A percentile compares a stretch with the other conserved stretches of the same genome.
Evolutionary conservation across 2,329 filamentous ascomycete genomes (phyloP).

Genomic region (Curvularia sp.): DNA sequence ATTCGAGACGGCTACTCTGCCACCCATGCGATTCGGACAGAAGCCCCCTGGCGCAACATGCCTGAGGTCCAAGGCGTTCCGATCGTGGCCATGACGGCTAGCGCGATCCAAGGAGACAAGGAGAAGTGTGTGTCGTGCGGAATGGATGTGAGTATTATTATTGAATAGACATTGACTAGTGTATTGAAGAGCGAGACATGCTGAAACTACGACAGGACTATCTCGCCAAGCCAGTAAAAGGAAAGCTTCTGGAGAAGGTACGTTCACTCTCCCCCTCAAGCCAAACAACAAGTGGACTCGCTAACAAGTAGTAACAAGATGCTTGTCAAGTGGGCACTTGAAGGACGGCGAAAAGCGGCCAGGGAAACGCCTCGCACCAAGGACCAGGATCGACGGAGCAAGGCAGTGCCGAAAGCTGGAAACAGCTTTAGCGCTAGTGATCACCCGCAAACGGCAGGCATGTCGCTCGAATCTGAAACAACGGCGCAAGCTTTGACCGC

Average conservation of each 20-base stretch:
- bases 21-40: constrained; percentile 74
- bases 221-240: constrained; percentile 66
- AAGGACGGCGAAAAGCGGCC: constrained; percentile 50
- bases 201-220: constrained; percentile 41
- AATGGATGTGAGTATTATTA: constrained; percentile 64
- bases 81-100: constrained; percentile 83
- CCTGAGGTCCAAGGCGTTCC: constrained; percentile 66
- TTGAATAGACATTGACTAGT: constrained; percentile 8
- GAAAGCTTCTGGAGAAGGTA: constrained; percentile 67
- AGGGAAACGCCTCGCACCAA: constrained; percentile 32
- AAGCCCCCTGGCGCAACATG: constrained; percentile 67
- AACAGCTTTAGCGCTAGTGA: constrained; percentile 35
- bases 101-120: constrained; percentile 76
- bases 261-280: constrained; percentile 19
- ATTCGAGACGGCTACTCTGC: constrained; percentile 80
- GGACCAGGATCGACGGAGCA: constrained; percentile 38
- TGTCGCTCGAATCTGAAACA: constrained; percentile 43
- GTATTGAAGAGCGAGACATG: constrained; percentile 19
- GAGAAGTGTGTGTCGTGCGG: constrained; percentile 75
- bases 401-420: constrained; percentile 22
- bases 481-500: constrained; percentile 44
- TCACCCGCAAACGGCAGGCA: constrained; percentile 39
- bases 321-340: constrained; percentile 71
- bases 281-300: constrained; percentile 10
- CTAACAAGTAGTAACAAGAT: constrained; percentile 47